phyloP scores from a whole-genome alignment of 2,329 filamentous ascomycete genomes.

The Calonectria pauciramosa region DNA sequence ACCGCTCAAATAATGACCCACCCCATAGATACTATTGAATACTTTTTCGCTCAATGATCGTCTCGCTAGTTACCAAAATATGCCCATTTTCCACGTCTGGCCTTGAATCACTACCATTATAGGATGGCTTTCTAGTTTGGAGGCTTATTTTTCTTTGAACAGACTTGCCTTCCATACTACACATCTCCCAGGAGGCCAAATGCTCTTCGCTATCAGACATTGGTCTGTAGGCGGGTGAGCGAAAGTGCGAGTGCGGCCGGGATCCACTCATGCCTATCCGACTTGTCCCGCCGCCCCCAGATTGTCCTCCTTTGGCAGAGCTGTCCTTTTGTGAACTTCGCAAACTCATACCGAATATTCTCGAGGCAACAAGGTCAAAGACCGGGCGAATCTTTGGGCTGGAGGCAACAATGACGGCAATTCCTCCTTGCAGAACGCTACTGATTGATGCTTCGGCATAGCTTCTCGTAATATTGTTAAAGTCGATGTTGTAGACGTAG shows the following conservation, averaged over 20 bases:
- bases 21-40: not conserved
- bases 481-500: constrained; percentile 28
- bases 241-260: not conserved
- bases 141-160: not conserved
- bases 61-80: constrained; percentile 9
- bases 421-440: constrained; percentile 25
- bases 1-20: not conserved
- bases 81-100: not conserved
- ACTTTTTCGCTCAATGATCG: not conserved
- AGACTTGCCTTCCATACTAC: not conserved
- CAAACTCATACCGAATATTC: constrained; percentile 11
- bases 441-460: constrained; percentile 20
- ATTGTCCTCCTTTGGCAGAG: not conserved
- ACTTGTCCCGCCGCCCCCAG: not conserved
- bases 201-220: constrained; percentile 29
- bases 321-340: constrained; percentile 5
- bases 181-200: constrained; percentile 25
- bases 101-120: not conserved
- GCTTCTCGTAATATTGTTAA: constrained; percentile 24
- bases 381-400: constrained; percentile 27
- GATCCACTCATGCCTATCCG: not conserved
- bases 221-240: not conserved
- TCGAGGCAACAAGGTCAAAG: constrained; percentile 17
- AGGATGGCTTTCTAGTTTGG: not conserved
- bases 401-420: constrained; percentile 28